A percentile compares a stretch with the other conserved stretches of the same genome.
Conservation (phyloP, 192 early-diverging fungal genomes). For the Spizellomyces sp. region DNA sequence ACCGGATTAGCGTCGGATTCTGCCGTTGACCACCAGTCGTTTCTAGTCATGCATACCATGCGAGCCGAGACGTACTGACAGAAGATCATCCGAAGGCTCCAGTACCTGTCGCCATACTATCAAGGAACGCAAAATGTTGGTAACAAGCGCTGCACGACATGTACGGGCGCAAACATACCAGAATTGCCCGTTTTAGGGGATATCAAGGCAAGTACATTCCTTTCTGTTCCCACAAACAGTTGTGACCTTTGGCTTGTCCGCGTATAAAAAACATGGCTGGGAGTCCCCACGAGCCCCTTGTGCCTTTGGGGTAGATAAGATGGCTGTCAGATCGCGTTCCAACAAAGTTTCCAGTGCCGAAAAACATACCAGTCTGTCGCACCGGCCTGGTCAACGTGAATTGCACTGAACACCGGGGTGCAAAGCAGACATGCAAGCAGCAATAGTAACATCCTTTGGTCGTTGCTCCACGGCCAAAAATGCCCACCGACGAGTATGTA, state of each 20-base stretch:
- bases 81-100: conserved; percentile 58
- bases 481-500: too few species aligned
- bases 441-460: not conserved
- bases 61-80: not conserved
- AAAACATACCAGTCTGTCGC: conserved; percentile 21
- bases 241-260: conserved; percentile 17
- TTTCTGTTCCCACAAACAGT: conserved; percentile 65
- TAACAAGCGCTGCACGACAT: not conserved
- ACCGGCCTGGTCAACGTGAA: conserved; percentile 37
- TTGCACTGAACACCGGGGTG: not conserved
- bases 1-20: not conserved
- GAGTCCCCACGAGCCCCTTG: conserved; percentile 25
- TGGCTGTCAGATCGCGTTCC: too few species aligned
- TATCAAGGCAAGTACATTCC: conserved; percentile 74
- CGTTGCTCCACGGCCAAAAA: too few species aligned
- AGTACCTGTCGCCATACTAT: conserved; percentile 79
- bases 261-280: conserved; percentile 17
- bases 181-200: conserved; percentile 67
- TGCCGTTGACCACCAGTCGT: not conserved
- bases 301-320: conserved; percentile 5
- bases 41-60: not conserved
- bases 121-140: not conserved
- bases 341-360: too few species aligned
- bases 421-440: not conserved
- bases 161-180: conserved; percentile 44